phyloP scores from a whole-genome alignment of 2,329 filamentous ascomycete genomes.

The Sordariomycetes sp. region DNA sequence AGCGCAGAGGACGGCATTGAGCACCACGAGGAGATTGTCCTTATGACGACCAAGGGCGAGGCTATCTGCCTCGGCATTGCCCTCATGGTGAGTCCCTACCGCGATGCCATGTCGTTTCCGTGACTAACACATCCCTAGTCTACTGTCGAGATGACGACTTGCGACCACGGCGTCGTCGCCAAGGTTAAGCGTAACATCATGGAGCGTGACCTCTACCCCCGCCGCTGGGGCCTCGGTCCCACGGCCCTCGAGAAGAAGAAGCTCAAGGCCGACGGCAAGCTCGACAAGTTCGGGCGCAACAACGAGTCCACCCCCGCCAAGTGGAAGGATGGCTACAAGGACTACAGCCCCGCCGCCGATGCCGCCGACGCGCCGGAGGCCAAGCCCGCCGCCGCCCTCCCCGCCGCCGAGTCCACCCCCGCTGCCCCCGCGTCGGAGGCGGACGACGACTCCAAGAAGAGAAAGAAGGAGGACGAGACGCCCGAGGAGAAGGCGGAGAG shows the following conservation, averaged over 20 bases:
- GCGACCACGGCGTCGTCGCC: constrained; percentile 94
- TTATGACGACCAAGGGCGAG: constrained; percentile 99
- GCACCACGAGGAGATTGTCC: constrained; percentile 87
- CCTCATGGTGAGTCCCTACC: constrained; percentile 52
- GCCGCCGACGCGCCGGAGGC: constrained; percentile 28
- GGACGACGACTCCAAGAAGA: constrained; percentile 52
- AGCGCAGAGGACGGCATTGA: constrained; percentile 64
- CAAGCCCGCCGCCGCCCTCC: constrained; percentile 13
- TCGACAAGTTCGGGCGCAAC: constrained; percentile 90
- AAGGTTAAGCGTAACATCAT: constrained; percentile 99
- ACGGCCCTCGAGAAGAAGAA: constrained; percentile 98
- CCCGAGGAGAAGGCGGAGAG: constrained; percentile 55
- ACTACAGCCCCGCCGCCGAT: constrained; percentile 50
- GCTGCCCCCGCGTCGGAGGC: constrained; percentile 19
- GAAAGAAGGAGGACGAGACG: constrained; percentile 76
- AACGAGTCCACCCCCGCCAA: constrained; percentile 91
- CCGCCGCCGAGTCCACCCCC: constrained; percentile 25
- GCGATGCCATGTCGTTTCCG: not conserved
- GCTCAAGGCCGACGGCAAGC: constrained; percentile 94
- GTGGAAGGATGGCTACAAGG: constrained; percentile 89
- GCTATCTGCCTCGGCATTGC: constrained; percentile 94
- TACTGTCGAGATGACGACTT: constrained; percentile 90
- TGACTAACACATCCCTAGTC: constrained; percentile 29
- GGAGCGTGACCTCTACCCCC: constrained; percentile 96
- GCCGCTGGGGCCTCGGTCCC: constrained; percentile 91